These are phyloP conservation scores for Passalora sequoiae DNA, from an alignment of 2,329 filamentous ascomycete species.

Conservation along the genomic window DNA sequence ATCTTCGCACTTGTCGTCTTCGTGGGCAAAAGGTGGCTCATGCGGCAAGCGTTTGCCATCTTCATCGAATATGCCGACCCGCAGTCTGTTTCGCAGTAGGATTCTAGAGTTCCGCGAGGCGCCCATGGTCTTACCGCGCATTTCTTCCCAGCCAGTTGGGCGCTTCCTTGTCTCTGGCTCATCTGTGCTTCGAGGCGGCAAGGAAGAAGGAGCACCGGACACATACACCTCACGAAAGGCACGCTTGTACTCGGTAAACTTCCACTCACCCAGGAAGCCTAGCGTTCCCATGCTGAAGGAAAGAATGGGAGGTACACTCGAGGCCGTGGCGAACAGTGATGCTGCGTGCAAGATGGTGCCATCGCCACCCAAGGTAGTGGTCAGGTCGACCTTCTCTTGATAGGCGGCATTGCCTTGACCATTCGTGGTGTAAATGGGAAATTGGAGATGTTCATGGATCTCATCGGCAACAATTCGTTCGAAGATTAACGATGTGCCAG, in stretches of 20 bases:
- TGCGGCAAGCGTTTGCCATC: constrained; percentile 51
- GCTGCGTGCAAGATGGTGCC: constrained; percentile 83
- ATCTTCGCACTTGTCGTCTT: constrained; percentile 36
- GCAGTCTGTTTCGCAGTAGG: constrained; percentile 77
- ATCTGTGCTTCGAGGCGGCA: constrained; percentile 19
- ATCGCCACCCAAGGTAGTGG: constrained; percentile 87
- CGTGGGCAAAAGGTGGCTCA: constrained; percentile 30
- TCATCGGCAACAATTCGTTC: constrained; percentile 69
- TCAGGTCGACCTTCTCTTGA: constrained; percentile 77
- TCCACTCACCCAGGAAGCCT: constrained; percentile 94
- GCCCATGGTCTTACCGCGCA: constrained; percentile 78
- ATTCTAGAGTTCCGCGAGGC: constrained; percentile 68
- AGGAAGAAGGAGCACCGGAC: constrained; percentile 52
- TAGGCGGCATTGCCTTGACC: constrained; percentile 49
- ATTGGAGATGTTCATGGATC: constrained; percentile 64
- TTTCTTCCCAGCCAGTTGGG: constrained; percentile 59
- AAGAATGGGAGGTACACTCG: constrained; percentile 79
- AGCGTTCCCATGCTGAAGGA: constrained; percentile 96
- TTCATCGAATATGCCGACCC: constrained; percentile 75
- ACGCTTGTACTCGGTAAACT: constrained; percentile 84
- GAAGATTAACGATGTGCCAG: constrained; percentile 73
- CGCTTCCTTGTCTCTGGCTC: constrained; percentile 19
- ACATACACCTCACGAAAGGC: constrained; percentile 93
- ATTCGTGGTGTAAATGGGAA: constrained; percentile 61
- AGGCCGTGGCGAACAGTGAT: constrained; percentile 76